Conservation (phyloP, 257 asterid species). For the Perilla frutescens region DNA sequence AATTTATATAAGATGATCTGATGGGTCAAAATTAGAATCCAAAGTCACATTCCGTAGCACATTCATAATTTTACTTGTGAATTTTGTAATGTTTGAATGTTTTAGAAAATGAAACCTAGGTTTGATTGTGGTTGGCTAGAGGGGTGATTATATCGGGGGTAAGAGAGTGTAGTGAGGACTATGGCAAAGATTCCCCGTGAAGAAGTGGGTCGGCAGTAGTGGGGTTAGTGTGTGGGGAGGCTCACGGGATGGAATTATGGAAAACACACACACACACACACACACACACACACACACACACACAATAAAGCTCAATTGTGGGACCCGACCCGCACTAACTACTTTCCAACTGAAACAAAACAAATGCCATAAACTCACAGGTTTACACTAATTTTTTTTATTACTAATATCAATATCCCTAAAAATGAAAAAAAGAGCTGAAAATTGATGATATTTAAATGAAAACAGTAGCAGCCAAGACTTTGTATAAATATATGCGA, state of each 20-base stretch:
- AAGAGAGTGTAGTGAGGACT: slow-evolving; percentile 1
- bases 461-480: not conserved
- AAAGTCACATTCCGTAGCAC: no score
- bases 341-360: slow-evolving; percentile 45
- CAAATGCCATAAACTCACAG: slow-evolving; percentile 25
- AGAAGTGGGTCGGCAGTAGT: slow-evolving; percentile 70
- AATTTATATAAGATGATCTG: no score
- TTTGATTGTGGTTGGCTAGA: no score
- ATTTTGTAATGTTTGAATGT: no score
- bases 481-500: slow-evolving; percentile 37
- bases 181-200: slow-evolving; percentile 47
- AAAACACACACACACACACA: not conserved
- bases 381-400: no score
- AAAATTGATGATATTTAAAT: not conserved
- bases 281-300: not conserved
- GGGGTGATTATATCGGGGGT: not conserved
- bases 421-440: not conserved
- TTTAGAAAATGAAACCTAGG: no score
- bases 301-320: not conserved
- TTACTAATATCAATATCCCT: no score
- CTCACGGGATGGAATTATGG: slow-evolving; percentile 57
- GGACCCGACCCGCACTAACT: slow-evolving; percentile 49
- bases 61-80: no score
- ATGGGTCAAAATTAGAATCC: no score
- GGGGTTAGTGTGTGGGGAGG: slow-evolving; percentile 40